Conservation (phyloP, 1,284 basidiomycete genomes). For the Apiotrichum gracile region DNA sequence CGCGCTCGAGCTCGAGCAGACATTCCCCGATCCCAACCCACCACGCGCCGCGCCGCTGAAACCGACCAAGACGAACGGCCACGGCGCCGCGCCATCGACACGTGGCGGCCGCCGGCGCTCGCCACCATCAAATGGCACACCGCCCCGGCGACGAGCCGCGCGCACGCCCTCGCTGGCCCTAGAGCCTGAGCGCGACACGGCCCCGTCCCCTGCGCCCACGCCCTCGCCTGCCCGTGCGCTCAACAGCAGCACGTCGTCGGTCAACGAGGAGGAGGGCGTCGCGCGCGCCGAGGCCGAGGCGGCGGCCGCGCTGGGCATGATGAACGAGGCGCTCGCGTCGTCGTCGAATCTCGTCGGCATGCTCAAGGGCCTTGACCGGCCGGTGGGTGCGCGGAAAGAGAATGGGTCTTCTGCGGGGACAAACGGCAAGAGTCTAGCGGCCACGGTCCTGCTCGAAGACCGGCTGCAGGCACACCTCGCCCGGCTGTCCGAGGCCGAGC, state of each 20-base stretch:
- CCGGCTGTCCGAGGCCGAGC: conserved; percentile 10
- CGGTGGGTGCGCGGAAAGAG: not conserved
- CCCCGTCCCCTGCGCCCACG: not conserved
- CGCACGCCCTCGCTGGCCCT: not conserved
- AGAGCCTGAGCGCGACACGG: not conserved
- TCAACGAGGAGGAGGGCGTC: not conserved
- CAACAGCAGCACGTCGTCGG: not conserved
- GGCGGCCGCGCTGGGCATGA: not conserved
- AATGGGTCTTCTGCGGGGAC: not conserved
- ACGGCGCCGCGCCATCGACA: no score
- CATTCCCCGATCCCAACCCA: not conserved
- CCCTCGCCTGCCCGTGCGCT: not conserved
- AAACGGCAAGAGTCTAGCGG: not conserved
- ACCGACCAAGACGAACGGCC: not conserved
- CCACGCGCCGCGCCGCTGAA: not conserved
- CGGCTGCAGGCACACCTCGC: conserved; percentile 2
- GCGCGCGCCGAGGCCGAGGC: not conserved
- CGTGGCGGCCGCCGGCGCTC: no score
- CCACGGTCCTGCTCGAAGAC: conserved; percentile 4
- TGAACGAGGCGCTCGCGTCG: not conserved
- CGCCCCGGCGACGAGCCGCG: no score
- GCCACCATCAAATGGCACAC: no score
- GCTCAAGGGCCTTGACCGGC: not conserved
- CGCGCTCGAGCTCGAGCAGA: conserved; percentile 10
- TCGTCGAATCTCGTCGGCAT: not conserved